A percentile compares a stretch with the other conserved stretches of the same genome.
Evolutionary conservation across 768 basidiomycete species (phyloP).

Genomic region (Udeniomyces megalosporus): DNA sequence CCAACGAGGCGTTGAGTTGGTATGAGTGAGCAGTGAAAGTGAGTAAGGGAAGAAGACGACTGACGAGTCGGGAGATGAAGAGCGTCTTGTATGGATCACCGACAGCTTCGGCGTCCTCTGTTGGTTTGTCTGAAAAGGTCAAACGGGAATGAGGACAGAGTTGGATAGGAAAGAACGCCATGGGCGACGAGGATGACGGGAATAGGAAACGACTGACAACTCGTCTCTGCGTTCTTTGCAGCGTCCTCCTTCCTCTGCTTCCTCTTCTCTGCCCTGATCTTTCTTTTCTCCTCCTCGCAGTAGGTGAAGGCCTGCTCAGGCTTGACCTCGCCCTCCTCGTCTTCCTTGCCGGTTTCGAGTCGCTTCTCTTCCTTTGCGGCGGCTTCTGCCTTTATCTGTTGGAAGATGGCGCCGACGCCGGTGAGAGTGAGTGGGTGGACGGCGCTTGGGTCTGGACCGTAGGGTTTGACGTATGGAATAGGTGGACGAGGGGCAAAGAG

Average conservation of each 20-base stretch:
- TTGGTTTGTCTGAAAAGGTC: slow-evolving; percentile 60
- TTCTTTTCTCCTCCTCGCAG: slow-evolving; percentile 48
- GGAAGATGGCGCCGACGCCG: slow-evolving; percentile 63
- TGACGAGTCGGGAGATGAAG: slow-evolving; percentile 81
- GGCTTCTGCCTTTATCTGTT: slow-evolving; percentile 56
- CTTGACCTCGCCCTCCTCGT: slow-evolving; percentile 28
- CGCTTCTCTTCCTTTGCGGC: slow-evolving; percentile 33
- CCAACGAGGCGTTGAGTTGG: not conserved
- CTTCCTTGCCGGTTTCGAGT: slow-evolving; percentile 11
- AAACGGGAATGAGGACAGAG: not conserved
- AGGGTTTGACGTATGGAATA: slow-evolving; percentile 67
- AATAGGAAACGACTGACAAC: slow-evolving; percentile 41
- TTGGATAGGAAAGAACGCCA: not conserved
- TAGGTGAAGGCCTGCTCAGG: slow-evolving; percentile 49
- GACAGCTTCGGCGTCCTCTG: slow-evolving; percentile 72
- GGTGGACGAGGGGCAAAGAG: slow-evolving; percentile 89
- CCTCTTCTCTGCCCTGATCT: slow-evolving; percentile 42
- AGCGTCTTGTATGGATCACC: slow-evolving; percentile 98
- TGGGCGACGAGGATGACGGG: not conserved
- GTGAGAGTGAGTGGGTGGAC: slow-evolving; percentile 49
- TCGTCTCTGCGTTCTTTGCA: slow-evolving; percentile 33
- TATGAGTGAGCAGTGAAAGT: not conserved
- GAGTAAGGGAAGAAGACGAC: slow-evolving; percentile 16
- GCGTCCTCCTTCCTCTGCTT: slow-evolving; percentile 29
- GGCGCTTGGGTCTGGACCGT: slow-evolving; percentile 66